Evolutionary conservation across 495 filamentous ascomycete genomes (phyloP).

Genomic region (Neurospora sp.): DNA sequence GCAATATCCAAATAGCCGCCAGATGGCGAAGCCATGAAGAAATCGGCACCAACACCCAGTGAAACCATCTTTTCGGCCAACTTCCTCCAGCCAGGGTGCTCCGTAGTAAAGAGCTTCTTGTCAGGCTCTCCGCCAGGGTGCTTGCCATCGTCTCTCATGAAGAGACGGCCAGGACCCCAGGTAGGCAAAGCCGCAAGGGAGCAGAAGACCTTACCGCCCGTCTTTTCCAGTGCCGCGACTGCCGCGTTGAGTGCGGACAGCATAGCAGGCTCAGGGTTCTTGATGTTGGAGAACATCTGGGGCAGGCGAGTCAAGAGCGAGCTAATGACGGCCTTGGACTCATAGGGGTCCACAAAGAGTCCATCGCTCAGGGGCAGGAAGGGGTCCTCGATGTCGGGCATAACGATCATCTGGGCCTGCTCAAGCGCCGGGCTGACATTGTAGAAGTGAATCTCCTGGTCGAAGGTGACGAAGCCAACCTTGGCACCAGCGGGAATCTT

Average conservation of each 20-base stretch:
- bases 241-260: slow-evolving; percentile 76
- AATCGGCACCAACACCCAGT: slow-evolving; percentile 77
- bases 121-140: slow-evolving; percentile 80
- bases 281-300: slow-evolving; percentile 71
- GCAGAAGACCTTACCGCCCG: slow-evolving; percentile 89
- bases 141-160: slow-evolving; percentile 79
- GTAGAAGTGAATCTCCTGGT: slow-evolving; percentile 95
- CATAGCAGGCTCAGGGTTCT: slow-evolving; percentile 80
- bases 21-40: slow-evolving; percentile 84
- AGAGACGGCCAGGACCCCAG: slow-evolving; percentile 76
- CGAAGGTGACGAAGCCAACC: slow-evolving; percentile 91
- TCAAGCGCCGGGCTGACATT: slow-evolving; percentile 75
- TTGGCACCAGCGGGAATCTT: slow-evolving; percentile 70
- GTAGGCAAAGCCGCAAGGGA: slow-evolving; percentile 76
- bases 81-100: slow-evolving; percentile 76
- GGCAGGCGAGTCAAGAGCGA: slow-evolving; percentile 74
- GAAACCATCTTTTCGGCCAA: slow-evolving; percentile 80
- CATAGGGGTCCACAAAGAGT: slow-evolving; percentile 90
- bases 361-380: slow-evolving; percentile 90
- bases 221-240: slow-evolving; percentile 66
- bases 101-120: slow-evolving; percentile 83
- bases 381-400: slow-evolving; percentile 95
- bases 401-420: slow-evolving; percentile 94
- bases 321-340: slow-evolving; percentile 80
- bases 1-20: slow-evolving; percentile 91